These are phyloP conservation scores for Entomophthora muscae DNA, from an alignment of 371 early-diverging fungal genomes.

Conservation along the genomic window DNA sequence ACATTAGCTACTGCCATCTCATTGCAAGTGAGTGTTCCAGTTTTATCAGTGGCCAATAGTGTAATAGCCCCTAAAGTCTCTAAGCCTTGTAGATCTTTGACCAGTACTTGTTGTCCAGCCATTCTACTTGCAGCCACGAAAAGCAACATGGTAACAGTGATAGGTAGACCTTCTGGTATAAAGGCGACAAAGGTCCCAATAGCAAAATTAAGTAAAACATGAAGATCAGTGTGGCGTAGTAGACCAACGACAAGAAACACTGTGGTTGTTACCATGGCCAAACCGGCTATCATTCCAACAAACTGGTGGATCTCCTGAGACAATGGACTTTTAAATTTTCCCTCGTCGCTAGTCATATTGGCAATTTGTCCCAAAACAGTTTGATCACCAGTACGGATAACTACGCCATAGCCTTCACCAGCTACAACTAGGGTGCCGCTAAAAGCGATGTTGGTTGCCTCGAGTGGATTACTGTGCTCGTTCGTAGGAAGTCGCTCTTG, in stretches of 20 bases:
- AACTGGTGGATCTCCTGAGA: constrained; percentile 50
- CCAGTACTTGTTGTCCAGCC: constrained; percentile 69
- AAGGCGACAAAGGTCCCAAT: constrained; percentile 51
- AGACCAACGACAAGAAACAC: constrained; percentile 28
- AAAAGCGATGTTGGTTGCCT: constrained; percentile 34
- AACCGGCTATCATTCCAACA: constrained; percentile 35
- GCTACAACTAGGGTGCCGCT: constrained; percentile 40
- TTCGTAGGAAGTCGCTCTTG: constrained; percentile 13
- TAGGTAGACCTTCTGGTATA: constrained; percentile 50
- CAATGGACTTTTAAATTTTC: constrained; percentile 27
- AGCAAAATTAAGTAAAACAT: constrained; percentile 36
- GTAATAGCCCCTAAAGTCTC: constrained; percentile 94
- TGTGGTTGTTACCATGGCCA: constrained; percentile 29
- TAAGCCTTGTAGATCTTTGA: constrained; percentile 88
- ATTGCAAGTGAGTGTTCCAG: constrained; percentile 85
- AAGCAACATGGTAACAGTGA: constrained; percentile 76
- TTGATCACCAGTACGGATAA: constrained; percentile 33
- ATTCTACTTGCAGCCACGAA: constrained; percentile 89
- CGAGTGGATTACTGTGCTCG: too few relatives aligned
- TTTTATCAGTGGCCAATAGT: constrained; percentile 86
- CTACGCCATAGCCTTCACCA: constrained; percentile 38
- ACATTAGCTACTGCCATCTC: constrained; percentile 56
- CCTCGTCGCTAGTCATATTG: constrained; percentile 23
- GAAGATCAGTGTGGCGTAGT: constrained; percentile 21
- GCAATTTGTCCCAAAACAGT: constrained; percentile 57